Conservation (phyloP, 2,329 filamentous ascomycete genomes). For the Calycina marina region DNA sequence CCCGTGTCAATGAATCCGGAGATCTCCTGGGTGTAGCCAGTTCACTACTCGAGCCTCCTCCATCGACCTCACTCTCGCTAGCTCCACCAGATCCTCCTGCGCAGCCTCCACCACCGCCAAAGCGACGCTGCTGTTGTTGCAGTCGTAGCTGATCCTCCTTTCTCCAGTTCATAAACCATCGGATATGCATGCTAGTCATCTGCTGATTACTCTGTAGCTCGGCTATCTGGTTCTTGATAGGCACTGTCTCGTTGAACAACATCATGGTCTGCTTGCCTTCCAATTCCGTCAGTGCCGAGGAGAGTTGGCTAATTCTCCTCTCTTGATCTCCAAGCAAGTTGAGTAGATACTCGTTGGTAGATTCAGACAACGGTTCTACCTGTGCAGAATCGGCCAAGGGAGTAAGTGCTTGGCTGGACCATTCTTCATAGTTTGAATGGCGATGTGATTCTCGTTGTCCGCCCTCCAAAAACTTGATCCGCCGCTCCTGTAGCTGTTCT, state of each 20-base stretch:
- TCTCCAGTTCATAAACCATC: slow-evolving; percentile 23
- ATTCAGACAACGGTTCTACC: slow-evolving; percentile 21
- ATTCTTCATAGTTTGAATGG: slow-evolving; percentile 13
- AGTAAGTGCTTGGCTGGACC: slow-evolving; percentile 14
- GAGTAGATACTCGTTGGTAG: slow-evolving; percentile 29
- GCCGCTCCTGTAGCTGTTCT: slow-evolving; percentile 27
- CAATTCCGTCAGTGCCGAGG: slow-evolving; percentile 40
- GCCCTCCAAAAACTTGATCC: slow-evolving; percentile 29
- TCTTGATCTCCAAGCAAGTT: slow-evolving; percentile 36
- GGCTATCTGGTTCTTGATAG: slow-evolving; percentile 46
- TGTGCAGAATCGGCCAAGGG: slow-evolving; percentile 13
- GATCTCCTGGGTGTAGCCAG: slow-evolving; percentile 7
- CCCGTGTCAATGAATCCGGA: slow-evolving; percentile 13
- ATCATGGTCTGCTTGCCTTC: slow-evolving; percentile 46
- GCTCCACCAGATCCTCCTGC: slow-evolving; percentile 9
- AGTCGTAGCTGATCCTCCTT: slow-evolving; percentile 20
- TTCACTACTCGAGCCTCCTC: slow-evolving; percentile 8
- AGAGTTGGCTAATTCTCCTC: slow-evolving; percentile 39
- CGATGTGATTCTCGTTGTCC: slow-evolving; percentile 17
- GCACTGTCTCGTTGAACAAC: slow-evolving; percentile 46
- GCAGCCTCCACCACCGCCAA: slow-evolving; percentile 5
- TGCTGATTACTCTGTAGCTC: slow-evolving; percentile 27
- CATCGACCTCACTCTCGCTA: no score
- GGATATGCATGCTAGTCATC: slow-evolving; percentile 22
- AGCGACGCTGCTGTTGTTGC: slow-evolving; percentile 16